phyloP scores from a whole-genome alignment of 2,329 filamentous ascomycete genomes.

The Fusarium sp. region DNA sequence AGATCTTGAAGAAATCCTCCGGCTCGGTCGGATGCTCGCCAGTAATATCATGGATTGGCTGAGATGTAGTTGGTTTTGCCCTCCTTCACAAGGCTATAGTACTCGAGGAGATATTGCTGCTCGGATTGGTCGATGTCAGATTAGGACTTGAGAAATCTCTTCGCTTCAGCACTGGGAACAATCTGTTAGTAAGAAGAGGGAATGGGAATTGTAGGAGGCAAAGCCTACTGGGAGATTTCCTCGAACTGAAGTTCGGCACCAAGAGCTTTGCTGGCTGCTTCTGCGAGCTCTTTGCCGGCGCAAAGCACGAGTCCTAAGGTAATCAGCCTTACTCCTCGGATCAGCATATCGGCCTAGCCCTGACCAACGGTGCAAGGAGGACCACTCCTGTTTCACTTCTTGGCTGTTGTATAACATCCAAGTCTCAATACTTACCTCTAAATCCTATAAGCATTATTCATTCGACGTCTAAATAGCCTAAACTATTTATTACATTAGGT shows the following conservation, averaged over 20 bases:
- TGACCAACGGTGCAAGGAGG: background rate
- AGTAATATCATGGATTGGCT: background rate
- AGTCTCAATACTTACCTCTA: background rate
- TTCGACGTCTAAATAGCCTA: background rate
- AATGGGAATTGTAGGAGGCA: rapidly evolving
- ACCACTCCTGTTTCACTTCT: background rate
- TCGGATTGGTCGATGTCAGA: background rate
- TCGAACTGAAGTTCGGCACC: constrained; percentile 46
- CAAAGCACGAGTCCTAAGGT: constrained; percentile 55
- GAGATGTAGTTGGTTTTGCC: constrained; percentile 17
- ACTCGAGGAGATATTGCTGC: constrained; percentile 9
- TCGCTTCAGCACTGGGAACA: background rate
- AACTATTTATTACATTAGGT: background rate
- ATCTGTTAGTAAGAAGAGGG: rapidly evolving
- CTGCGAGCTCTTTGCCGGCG: constrained; percentile 56
- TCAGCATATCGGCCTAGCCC: too few relatives aligned
- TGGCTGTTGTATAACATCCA: background rate
- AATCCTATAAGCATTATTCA: background rate
- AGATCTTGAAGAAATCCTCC: constrained; percentile 19
- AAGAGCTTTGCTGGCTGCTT: constrained; percentile 55
- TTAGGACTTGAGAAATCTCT: constrained; percentile 5
- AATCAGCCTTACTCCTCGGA: rapidly evolving
- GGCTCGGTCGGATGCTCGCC: constrained; percentile 3
- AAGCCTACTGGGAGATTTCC: constrained; percentile 27
- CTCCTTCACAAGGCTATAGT: constrained; percentile 18